Evolutionary conservation across 768 basidiomycete species (phyloP).

Genomic region (Sporobolomyces roseus): DNA sequence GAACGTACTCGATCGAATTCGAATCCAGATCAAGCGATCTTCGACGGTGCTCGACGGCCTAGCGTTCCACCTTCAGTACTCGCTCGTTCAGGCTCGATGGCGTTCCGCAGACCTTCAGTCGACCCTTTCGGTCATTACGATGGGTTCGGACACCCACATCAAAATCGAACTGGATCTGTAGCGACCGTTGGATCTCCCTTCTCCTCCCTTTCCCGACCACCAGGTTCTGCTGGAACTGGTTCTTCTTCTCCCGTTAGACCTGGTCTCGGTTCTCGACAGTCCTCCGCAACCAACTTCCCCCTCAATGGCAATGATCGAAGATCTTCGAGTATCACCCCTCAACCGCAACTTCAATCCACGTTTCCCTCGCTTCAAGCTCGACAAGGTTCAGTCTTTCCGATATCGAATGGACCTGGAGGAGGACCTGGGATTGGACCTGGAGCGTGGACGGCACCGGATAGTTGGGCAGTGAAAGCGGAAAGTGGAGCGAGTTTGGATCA

Average conservation of each 20-base stretch:
- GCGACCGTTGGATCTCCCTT: slow-evolving; percentile 2
- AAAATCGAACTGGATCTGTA: slow-evolving; percentile 1
- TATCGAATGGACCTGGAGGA: slow-evolving; percentile 5
- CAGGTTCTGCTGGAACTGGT: slow-evolving; percentile 5
- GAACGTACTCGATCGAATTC: background rate
- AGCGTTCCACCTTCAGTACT: slow-evolving; percentile 15
- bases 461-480: slow-evolving; percentile 52
- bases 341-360: background rate
- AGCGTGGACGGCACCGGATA: slow-evolving; percentile 51
- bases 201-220: background rate
- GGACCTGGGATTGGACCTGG: slow-evolving; percentile 5
- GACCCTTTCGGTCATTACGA: slow-evolving; percentile 20
- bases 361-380: background rate
- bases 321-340: background rate
- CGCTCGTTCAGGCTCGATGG: background rate
- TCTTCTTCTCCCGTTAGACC: slow-evolving; percentile 5
- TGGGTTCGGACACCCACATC: background rate
- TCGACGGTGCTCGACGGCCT: background rate
- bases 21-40: slow-evolving; percentile 5
- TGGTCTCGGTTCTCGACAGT: slow-evolving; percentile 7
- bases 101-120: slow-evolving; percentile 12
- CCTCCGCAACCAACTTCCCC: background rate
- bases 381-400: slow-evolving; percentile 1
- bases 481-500: slow-evolving; percentile 45
- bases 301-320: background rate